These are phyloP conservation scores for Salvia splendens DNA, from an alignment of 257 asterid genomes.

Conservation along the genomic window DNA sequence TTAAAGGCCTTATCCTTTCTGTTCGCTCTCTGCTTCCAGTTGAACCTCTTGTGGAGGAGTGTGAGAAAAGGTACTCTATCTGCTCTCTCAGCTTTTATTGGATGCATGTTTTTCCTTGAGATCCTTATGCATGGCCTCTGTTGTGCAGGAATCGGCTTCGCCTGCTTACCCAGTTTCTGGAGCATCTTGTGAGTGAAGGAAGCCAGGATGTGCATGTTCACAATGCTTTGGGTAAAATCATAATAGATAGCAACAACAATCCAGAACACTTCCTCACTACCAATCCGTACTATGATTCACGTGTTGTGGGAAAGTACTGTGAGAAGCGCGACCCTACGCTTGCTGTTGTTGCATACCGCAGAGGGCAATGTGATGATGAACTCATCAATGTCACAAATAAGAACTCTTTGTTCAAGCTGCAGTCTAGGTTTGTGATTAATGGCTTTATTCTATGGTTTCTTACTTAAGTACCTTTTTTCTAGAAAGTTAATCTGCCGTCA, in stretches of 20 bases:
- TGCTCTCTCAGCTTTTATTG: conserved; percentile 10
- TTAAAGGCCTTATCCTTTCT: conserved; percentile 88
- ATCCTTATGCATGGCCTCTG: conserved; percentile 29
- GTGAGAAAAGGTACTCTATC: conserved; percentile 77
- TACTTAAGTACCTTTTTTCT: conserved; percentile 11
- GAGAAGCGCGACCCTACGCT: conserved; percentile 98
- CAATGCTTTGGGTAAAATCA: conserved; percentile 95
- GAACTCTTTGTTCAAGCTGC: conserved; percentile 89
- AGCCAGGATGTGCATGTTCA: conserved; percentile 98
- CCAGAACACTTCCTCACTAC: conserved; percentile 99
- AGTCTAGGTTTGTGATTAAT: conserved; percentile 70
- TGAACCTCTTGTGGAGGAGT: conserved; percentile 92
- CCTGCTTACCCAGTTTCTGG: conserved; percentile 87
- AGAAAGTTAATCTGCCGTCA: conserved; percentile 18
- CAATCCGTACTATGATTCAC: conserved; percentile 90
- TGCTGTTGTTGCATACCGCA: conserved; percentile 92
- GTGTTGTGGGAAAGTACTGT: conserved; percentile 93
- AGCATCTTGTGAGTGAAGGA: conserved; percentile 99
- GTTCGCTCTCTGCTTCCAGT: conserved; percentile 95
- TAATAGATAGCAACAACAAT: conserved; percentile 92
- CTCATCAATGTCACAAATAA: conserved; percentile 87
- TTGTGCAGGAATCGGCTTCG: conserved; percentile 86
- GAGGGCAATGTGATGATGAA: conserved; percentile 97
- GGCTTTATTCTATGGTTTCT: conserved; percentile 12
- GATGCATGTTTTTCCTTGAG: conserved; percentile 11